A percentile compares a stretch with the other conserved stretches of the same genome.
Evolutionary conservation across 2,329 filamentous ascomycete genomes (phyloP).

Genomic region (Diplodia intermedia): DNA sequence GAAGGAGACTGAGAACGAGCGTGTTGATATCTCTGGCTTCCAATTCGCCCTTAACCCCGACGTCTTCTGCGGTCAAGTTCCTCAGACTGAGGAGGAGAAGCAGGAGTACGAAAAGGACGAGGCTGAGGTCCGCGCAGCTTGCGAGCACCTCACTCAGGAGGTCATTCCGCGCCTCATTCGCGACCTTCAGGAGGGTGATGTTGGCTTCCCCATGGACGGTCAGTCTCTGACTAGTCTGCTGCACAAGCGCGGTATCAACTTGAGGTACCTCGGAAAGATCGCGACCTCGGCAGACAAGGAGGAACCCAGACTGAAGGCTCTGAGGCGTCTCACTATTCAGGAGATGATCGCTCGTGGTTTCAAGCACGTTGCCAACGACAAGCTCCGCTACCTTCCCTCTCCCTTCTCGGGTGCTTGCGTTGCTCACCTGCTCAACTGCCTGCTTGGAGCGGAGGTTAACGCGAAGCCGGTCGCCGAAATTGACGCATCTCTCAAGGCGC

Average conservation of each 20-base stretch:
- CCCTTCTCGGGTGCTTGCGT: conserved; percentile 81
- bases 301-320: conserved; percentile 74
- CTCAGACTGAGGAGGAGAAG: conserved; percentile 91
- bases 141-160: conserved; percentile 75
- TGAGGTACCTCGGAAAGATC: conserved; percentile 91
- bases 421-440: conserved; percentile 90
- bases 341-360: conserved; percentile 96
- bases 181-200: conserved; percentile 88
- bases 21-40: conserved; percentile 87
- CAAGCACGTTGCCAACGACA: conserved; percentile 85
- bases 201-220: conserved; percentile 99
- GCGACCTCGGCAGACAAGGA: conserved; percentile 67
- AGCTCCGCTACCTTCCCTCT: conserved; percentile 79
- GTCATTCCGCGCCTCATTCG: conserved; percentile 85
- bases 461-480: conserved; percentile 77
- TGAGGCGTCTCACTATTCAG: conserved; percentile 79
- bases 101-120: conserved; percentile 82
- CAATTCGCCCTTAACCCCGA: conserved; percentile 91
- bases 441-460: conserved; percentile 80
- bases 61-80: conserved; percentile 89
- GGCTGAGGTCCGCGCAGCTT: conserved; percentile 83
- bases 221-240: conserved; percentile 84
- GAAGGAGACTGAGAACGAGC: conserved; percentile 61
- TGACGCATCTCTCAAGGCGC: conserved; percentile 72
- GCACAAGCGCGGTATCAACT: conserved; percentile 97